phyloP scores from a whole-genome alignment of 768 basidiomycete species.

The Jaapia argillacea region DNA sequence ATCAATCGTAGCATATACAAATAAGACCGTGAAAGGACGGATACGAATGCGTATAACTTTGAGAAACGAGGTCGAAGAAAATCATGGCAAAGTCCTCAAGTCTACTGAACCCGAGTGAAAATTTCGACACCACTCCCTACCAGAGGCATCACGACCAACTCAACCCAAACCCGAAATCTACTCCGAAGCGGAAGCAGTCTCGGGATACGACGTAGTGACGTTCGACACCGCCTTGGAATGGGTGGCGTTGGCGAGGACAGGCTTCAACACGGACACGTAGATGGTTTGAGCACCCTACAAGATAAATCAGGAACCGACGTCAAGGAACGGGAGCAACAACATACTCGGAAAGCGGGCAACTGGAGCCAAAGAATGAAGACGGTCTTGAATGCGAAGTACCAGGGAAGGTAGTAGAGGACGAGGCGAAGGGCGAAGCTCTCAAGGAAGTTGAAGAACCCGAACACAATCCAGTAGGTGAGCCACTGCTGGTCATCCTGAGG shows the following conservation, averaged over 20 bases:
- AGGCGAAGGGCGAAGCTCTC: slow-evolving; percentile 78
- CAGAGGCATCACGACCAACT: too few species aligned
- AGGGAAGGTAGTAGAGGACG: slow-evolving; percentile 87
- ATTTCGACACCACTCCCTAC: too few species aligned
- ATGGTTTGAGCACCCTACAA: slow-evolving; percentile 76
- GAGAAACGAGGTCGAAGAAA: too few species aligned
- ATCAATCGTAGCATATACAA: not conserved
- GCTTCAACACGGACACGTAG: slow-evolving; percentile 72
- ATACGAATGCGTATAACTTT: too few species aligned
- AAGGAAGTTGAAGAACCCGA: slow-evolving; percentile 88
- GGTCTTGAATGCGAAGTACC: slow-evolving; percentile 94
- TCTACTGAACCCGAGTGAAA: too few species aligned
- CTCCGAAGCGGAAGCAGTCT: not conserved
- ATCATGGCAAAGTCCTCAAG: too few species aligned
- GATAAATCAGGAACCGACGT: slow-evolving; percentile 10
- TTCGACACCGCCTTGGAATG: slow-evolving; percentile 9
- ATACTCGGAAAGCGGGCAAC: slow-evolving; percentile 73
- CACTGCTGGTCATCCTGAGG: slow-evolving; percentile 86
- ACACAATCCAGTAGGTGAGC: slow-evolving; percentile 97
- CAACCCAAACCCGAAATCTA: too few species aligned
- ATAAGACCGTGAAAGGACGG: not conserved
- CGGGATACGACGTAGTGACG: slow-evolving; percentile 5
- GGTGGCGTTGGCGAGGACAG: slow-evolving; percentile 60
- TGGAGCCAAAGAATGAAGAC: slow-evolving; percentile 88
- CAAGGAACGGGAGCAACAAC: slow-evolving; percentile 21